phyloP scores from a whole-genome alignment of 306 rosid species.

The Betula pendula region DNA sequence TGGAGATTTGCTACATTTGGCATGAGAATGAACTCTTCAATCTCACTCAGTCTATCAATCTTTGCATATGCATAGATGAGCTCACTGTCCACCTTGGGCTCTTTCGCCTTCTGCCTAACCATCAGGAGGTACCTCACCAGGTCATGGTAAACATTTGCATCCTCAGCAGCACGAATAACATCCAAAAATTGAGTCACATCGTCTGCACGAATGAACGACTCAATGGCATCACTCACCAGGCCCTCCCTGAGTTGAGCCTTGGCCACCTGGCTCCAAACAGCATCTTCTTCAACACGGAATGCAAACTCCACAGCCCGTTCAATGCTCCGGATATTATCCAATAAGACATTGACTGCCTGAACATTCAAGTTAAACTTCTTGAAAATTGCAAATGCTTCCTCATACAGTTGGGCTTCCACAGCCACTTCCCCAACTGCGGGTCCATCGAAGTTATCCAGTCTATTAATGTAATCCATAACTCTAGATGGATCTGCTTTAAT shows the following conservation, averaged over 20 bases:
- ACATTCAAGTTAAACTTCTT: conserved; percentile 98
- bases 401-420: conserved; percentile 87
- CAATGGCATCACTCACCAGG: conserved; percentile 95
- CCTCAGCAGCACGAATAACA: conserved; percentile 88
- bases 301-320: conserved; percentile 99
- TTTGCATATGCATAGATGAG: conserved; percentile 98
- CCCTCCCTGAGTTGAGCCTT: conserved; percentile 98
- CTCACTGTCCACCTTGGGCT: conserved; percentile 98
- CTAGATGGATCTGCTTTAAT: conserved; percentile 98
- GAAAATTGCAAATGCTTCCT: conserved; percentile 94
- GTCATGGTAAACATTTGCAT: conserved; percentile 80
- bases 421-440: conserved; percentile 99
- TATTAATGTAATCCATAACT: conserved; percentile 95
- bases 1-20: conserved; percentile 99
- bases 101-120: conserved; percentile 95
- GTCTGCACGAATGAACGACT: conserved; percentile 95
- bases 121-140: conserved; percentile 92
- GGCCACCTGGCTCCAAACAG: conserved; percentile 99
- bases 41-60: conserved; percentile 91
- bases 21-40: conserved; percentile 97
- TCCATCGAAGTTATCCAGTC: conserved; percentile 97
- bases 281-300: conserved; percentile 98
- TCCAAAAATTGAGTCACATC: conserved; percentile 93
- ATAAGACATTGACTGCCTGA: conserved; percentile 92
- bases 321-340: conserved; percentile 83